A percentile compares a stretch with the other conserved stretches of the same genome.
Conservation (phyloP, 2,329 filamentous ascomycete genomes). For the Septoria petroselini region DNA sequence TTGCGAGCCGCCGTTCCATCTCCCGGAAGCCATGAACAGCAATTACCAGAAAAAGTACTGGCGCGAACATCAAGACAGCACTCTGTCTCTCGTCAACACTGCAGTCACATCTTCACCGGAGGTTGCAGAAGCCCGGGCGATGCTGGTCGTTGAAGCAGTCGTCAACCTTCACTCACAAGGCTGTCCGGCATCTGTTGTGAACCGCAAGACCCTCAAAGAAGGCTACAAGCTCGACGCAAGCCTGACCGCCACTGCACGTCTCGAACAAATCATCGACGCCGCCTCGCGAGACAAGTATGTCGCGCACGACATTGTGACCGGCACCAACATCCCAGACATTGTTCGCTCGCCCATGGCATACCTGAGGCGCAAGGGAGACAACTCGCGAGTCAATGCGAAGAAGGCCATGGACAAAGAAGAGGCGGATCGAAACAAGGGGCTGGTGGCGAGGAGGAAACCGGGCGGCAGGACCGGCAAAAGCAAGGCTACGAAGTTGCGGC, state of each 20-base stretch:
- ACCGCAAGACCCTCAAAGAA: conserved; percentile 8
- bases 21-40: background rate
- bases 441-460: conserved; percentile 1
- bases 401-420: conserved; percentile 17
- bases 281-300: conserved; percentile 20
- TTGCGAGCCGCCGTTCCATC: background rate
- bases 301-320: conserved; percentile 18
- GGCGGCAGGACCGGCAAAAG: background rate
- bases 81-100: conserved; percentile 4
- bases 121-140: conserved; percentile 16
- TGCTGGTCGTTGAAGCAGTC: conserved; percentile 18
- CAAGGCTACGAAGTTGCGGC: background rate
- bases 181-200: conserved; percentile 8
- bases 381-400: conserved; percentile 21
- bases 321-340: conserved; percentile 4
- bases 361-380: conserved; percentile 19
- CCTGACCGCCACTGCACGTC: conserved; percentile 15
- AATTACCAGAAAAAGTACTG: conserved; percentile 16
- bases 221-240: conserved; percentile 14
- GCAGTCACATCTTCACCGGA: background rate
- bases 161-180: conserved; percentile 18
- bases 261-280: conserved; percentile 13
- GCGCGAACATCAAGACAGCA: conserved; percentile 14
- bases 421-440: conserved; percentile 1
- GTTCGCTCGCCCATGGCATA: conserved; percentile 15